Conservation (phyloP, 768 basidiomycete species). For the Psilocybe sp. region DNA sequence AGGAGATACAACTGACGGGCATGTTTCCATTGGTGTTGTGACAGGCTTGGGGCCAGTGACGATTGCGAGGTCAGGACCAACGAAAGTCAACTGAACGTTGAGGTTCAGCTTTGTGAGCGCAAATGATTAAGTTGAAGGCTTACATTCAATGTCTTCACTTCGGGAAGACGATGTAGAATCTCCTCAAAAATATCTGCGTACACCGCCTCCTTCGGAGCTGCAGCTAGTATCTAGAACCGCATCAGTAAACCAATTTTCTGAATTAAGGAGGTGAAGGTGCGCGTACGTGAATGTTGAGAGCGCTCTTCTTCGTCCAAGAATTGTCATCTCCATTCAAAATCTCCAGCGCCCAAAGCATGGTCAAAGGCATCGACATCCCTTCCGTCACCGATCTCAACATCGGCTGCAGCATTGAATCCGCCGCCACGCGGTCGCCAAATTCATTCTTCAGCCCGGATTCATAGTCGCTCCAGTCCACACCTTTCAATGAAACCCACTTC, state of each 20-base stretch:
- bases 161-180: slow-evolving; percentile 31
- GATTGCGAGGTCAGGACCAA: slow-evolving; percentile 20
- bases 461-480: slow-evolving; percentile 25
- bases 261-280: not conserved
- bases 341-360: slow-evolving; percentile 29
- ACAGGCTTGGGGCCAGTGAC: slow-evolving; percentile 3
- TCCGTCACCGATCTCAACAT: slow-evolving; percentile 27
- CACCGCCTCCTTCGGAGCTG: slow-evolving; percentile 19
- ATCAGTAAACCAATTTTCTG: not conserved
- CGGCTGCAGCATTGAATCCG: slow-evolving; percentile 20
- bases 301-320: slow-evolving; percentile 27
- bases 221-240: slow-evolving; percentile 24
- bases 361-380: slow-evolving; percentile 28
- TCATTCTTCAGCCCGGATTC: not conserved
- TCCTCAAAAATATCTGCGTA: slow-evolving; percentile 27
- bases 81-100: slow-evolving; percentile 17
- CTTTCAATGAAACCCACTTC: slow-evolving; percentile 22
- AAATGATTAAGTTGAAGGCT: not conserved
- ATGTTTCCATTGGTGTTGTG: slow-evolving; percentile 26
- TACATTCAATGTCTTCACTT: slow-evolving; percentile 27
- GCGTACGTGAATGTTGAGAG: slow-evolving; percentile 28
- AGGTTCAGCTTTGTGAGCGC: not conserved
- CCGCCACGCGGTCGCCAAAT: slow-evolving; percentile 8
- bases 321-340: slow-evolving; percentile 21
- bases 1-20: slow-evolving; percentile 21